Conservation (phyloP, 768 basidiomycete species). For the Auriscalpium vulgare region DNA sequence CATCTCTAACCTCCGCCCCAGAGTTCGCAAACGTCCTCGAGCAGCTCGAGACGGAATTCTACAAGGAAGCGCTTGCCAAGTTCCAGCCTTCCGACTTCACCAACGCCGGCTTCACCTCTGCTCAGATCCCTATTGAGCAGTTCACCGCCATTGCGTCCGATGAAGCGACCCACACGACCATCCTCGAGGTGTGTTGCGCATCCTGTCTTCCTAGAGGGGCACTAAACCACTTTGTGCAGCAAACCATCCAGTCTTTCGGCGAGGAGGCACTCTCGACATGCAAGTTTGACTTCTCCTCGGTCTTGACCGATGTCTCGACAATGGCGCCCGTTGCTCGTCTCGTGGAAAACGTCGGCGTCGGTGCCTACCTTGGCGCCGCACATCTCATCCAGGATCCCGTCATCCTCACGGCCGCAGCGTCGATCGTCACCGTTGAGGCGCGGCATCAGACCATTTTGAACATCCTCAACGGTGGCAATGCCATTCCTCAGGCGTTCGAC, state of each 20-base stretch:
- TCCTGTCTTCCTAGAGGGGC: no score
- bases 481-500: slow-evolving; percentile 67
- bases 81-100: slow-evolving; percentile 60
- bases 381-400: slow-evolving; percentile 52
- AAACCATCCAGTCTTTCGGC: slow-evolving; percentile 46
- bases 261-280: slow-evolving; percentile 47
- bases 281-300: slow-evolving; percentile 59
- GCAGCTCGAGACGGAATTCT: slow-evolving; percentile 64
- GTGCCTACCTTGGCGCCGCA: slow-evolving; percentile 71
- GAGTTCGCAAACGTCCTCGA: slow-evolving; percentile 75
- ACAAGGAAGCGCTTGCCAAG: slow-evolving; percentile 53
- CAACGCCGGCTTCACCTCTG: slow-evolving; percentile 53
- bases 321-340: slow-evolving; percentile 68
- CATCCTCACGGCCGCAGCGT: slow-evolving; percentile 56
- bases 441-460: slow-evolving; percentile 78
- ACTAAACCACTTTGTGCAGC: slow-evolving; percentile 19
- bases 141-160: slow-evolving; percentile 53
- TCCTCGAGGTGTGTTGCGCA: slow-evolving; percentile 37
- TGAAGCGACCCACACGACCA: slow-evolving; percentile 50
- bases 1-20: slow-evolving; percentile 22
- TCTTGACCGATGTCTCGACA: slow-evolving; percentile 53
- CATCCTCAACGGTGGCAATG: slow-evolving; percentile 49
- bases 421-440: slow-evolving; percentile 76
- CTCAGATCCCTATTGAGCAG: slow-evolving; percentile 49
- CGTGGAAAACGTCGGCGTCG: slow-evolving; percentile 70